Evolutionary conservation across 176 grass and related monocot species (phyloP), one percentile per base, ranked within the genome.

Genomic region (Puya raimondii): DNA sequence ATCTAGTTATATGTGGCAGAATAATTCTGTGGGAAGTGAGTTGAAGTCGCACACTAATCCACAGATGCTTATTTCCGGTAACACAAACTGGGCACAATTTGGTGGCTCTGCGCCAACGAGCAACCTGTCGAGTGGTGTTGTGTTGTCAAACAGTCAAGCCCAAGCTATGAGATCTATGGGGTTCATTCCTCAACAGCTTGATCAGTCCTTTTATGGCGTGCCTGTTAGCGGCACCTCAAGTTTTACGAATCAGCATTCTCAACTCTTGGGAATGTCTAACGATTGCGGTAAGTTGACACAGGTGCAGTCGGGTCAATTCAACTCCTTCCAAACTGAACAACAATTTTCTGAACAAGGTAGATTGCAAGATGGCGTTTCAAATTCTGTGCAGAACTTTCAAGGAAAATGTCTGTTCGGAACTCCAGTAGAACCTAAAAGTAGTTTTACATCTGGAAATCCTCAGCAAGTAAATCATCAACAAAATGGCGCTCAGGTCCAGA

Each of bases 121-220:
- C 8, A 94, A 88, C 77, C 88, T 88, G 11, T 15, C 76, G 13
- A 94, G 91, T 68, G 95, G 90, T 88, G 73, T 81, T 47, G 72
- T 88, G 68, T 66, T 83, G 47, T 69, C 59, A 16, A 90, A 86
- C 58, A 70, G 79, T 78, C 95, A 88, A 64, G 82, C 42, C 69
- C 95, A 83, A 76, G 23, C 81, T 9, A 76, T 87, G 74, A 74
- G 80, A 71, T 76, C 74, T n/a, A 81, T 87, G 86, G 86, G 86
- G n/a, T 65, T 85, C 64, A 65, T 77, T 65, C 81, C 74, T 2
- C 84, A 87, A 53, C 93, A 97, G 72, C 50, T 89, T 69, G 80
- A 92, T 48, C 93, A 86, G 23, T 79, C 88, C 66, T 86, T 92
- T 47, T 89, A 85, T 83, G 78, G 71, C 74, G 79, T 91, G 73